phyloP scores from a whole-genome alignment of 106 monocot species.

The Platanthera zijinensis region DNA sequence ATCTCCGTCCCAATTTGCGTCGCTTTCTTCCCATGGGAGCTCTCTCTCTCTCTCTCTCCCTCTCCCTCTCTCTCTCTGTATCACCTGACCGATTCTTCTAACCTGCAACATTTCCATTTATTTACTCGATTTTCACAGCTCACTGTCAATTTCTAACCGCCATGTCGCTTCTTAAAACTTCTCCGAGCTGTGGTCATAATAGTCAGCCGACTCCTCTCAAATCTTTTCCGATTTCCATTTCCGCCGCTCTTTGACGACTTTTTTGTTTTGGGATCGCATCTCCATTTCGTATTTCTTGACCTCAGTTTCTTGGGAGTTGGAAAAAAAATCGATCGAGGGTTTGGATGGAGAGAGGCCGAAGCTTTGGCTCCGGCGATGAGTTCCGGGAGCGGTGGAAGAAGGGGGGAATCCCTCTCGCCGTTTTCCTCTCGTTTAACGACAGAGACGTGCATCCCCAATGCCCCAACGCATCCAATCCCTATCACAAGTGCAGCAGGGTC shows the following conservation, averaged over 20 bases:
- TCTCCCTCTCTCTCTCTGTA: too few species aligned
- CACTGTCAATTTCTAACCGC: neutral
- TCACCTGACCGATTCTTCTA: neutral
- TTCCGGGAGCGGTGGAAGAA: slow-evolving; percentile 4
- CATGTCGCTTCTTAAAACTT: neutral
- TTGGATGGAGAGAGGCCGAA: slow-evolving; percentile 1
- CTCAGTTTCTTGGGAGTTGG: neutral
- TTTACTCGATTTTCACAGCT: neutral
- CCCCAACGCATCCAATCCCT: slow-evolving; percentile 4
- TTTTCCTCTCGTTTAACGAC: slow-evolving; percentile 8
- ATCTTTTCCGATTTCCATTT: neutral
- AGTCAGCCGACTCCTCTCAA: neutral
- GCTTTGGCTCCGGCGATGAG: neutral
- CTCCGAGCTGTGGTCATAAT: neutral
- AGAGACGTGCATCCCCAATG: slow-evolving; percentile 9
- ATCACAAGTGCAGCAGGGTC: slow-evolving; percentile 5
- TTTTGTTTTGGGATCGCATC: neutral
- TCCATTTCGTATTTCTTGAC: neutral
- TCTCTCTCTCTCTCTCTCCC: neutral
- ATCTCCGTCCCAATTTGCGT: neutral
- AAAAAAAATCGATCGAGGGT: neutral
- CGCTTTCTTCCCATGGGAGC: neutral
- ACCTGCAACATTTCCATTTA: neutral
- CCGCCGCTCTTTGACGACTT: neutral
- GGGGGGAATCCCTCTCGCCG: neutral